These are phyloP conservation scores for Termitomyces sp. DNA, from an alignment of 768 basidiomycete genomes.

Conservation along the genomic window DNA sequence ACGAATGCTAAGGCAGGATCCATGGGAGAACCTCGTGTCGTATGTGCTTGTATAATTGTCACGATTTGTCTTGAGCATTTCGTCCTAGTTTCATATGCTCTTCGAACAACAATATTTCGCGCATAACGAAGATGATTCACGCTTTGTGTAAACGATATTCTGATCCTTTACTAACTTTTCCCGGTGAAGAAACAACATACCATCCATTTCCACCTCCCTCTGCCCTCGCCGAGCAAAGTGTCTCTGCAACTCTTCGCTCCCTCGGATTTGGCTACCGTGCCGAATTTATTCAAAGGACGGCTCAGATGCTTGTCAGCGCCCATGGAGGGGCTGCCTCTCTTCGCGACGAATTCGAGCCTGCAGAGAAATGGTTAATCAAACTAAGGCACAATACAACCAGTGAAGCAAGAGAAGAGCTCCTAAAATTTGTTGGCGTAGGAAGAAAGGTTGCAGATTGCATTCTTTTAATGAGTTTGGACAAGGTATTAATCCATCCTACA, in stretches of 20 bases:
- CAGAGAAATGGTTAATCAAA: slow-evolving; percentile 56
- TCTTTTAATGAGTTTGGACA: slow-evolving; percentile 87
- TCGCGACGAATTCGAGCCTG: slow-evolving; percentile 31
- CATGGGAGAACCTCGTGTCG: slow-evolving; percentile 95
- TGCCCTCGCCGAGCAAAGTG: slow-evolving; percentile 50
- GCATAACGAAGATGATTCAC: slow-evolving; percentile 93
- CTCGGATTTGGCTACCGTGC: slow-evolving; percentile 97
- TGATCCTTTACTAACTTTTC: slow-evolving; percentile 50
- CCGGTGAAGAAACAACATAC: slow-evolving; percentile 40
- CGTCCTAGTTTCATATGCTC: slow-evolving; percentile 90
- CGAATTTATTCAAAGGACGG: slow-evolving; percentile 80
- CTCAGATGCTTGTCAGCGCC: slow-evolving; percentile 65
- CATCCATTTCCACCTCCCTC: slow-evolving; percentile 86
- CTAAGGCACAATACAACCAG: slow-evolving; percentile 46
- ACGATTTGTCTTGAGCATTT: background rate
- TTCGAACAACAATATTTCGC: slow-evolving; percentile 92
- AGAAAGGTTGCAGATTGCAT: slow-evolving; percentile 97
- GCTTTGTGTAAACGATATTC: slow-evolving; percentile 77
- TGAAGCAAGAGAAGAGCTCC: slow-evolving; percentile 67
- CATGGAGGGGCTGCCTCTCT: slow-evolving; percentile 28
- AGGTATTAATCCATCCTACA: slow-evolving; percentile 38
- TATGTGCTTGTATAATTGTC: slow-evolving; percentile 36
- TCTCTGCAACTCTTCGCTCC: slow-evolving; percentile 60
- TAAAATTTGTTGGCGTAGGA: slow-evolving; percentile 88
- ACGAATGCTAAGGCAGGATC: slow-evolving; percentile 85